Conservation (phyloP, 2,329 filamentous ascomycete species). For the Colletotrichum orbiculare region DNA sequence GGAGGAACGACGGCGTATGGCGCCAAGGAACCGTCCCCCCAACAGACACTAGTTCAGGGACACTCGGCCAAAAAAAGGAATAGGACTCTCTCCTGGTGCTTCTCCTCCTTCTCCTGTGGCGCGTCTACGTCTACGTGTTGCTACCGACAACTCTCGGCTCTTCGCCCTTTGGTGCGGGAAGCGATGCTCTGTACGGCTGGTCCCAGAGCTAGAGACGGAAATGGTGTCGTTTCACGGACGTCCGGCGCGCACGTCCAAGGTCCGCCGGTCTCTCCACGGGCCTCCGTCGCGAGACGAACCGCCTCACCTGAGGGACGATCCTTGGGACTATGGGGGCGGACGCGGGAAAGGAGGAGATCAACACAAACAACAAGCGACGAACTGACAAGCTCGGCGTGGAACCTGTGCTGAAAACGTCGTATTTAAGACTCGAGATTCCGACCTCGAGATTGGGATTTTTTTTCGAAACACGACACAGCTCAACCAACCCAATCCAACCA, state of each 20-base stretch:
- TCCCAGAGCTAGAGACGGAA: slow-evolving; percentile 21
- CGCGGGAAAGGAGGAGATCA: not conserved
- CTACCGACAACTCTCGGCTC: slow-evolving; percentile 23
- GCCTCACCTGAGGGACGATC: slow-evolving; percentile 28
- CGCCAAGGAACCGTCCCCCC: slow-evolving; percentile 15
- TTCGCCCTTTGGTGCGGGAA: slow-evolving; percentile 34
- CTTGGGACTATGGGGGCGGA: not conserved
- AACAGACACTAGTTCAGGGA: slow-evolving; percentile 19
- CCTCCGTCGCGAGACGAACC: slow-evolving; percentile 28
- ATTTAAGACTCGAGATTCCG: slow-evolving; percentile 28
- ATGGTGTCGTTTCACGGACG: slow-evolving; percentile 36
- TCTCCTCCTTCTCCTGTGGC: slow-evolving; percentile 3
- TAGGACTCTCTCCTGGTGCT: not conserved
- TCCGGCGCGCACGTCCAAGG: slow-evolving; percentile 30
- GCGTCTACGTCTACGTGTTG: not conserved
- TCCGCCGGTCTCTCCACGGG: slow-evolving; percentile 36
- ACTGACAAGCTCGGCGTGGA: not conserved
- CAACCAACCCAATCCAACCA: slow-evolving; percentile 15
- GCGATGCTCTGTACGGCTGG: slow-evolving; percentile 24
- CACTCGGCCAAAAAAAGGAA: slow-evolving; percentile 13
- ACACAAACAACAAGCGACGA: not conserved
- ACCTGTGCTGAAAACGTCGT: slow-evolving; percentile 11
- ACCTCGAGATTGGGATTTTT: not conserved
- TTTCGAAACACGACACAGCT: slow-evolving; percentile 24
- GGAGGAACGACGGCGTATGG: slow-evolving; percentile 7